phyloP scores from a whole-genome alignment of 495 filamentous ascomycete species.

The Parmelia sp. region DNA sequence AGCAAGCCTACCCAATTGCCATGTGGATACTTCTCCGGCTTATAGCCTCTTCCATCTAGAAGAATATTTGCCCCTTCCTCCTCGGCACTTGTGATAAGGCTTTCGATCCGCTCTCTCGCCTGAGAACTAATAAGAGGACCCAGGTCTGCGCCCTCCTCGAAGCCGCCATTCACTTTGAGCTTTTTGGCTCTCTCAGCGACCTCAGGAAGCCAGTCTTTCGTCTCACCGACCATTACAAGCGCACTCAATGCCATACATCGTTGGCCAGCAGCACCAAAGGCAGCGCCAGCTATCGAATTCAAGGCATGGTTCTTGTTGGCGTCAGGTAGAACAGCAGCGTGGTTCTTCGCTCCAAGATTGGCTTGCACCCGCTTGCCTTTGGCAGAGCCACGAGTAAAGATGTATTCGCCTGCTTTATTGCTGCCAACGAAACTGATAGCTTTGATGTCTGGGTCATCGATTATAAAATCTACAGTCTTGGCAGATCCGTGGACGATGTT shows the following conservation, averaged over 20 bases:
- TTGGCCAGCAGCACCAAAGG: slow-evolving; percentile 95
- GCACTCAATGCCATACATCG: slow-evolving; percentile 97
- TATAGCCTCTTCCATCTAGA: slow-evolving; percentile 85
- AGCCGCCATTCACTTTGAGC: slow-evolving; percentile 88
- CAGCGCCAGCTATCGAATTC: slow-evolving; percentile 89
- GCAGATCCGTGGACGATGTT: slow-evolving; percentile 92
- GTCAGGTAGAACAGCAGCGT: slow-evolving; percentile 90
- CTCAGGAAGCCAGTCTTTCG: slow-evolving; percentile 86
- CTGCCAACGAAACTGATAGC: slow-evolving; percentile 96
- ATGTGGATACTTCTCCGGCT: slow-evolving; percentile 87
- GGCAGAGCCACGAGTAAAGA: slow-evolving; percentile 81
- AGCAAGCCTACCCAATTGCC: slow-evolving; percentile 73
- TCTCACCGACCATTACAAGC: slow-evolving; percentile 88
- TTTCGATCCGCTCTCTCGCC: slow-evolving; percentile 83
- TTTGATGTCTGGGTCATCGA: slow-evolving; percentile 94
- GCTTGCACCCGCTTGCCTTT: slow-evolving; percentile 95
- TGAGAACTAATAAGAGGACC: slow-evolving; percentile 96
- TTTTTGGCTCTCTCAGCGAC: slow-evolving; percentile 84
- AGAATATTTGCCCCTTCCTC: slow-evolving; percentile 90
- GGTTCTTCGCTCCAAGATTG: slow-evolving; percentile 98
- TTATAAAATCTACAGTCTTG: slow-evolving; percentile 91
- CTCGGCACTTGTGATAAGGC: slow-evolving; percentile 80
- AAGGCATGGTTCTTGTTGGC: slow-evolving; percentile 97
- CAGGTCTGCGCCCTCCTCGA: slow-evolving; percentile 88
- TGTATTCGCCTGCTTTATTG: slow-evolving; percentile 97